Percentiles rank a stretch among this genome's conserved stretches.
Conservation (phyloP, 1,284 basidiomycete genomes). For the Baeospora myosura region DNA sequence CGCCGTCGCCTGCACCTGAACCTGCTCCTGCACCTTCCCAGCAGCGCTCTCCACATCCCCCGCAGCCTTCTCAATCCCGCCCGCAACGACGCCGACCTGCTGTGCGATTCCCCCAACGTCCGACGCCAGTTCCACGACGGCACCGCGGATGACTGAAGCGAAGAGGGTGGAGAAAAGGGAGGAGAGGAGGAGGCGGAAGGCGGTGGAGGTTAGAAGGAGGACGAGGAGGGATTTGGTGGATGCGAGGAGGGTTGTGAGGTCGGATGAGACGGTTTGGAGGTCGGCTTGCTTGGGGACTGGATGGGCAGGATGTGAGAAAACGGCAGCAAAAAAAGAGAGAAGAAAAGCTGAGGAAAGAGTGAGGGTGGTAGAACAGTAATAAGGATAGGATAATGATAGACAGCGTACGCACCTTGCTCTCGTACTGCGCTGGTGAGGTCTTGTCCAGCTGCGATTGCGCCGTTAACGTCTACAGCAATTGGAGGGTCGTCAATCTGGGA, state of each 20-base stretch:
- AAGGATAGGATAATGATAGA: no score
- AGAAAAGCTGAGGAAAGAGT: no score
- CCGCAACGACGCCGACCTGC: slow-evolving; percentile 25
- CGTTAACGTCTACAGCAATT: slow-evolving; percentile 21
- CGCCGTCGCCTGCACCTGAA: neutral
- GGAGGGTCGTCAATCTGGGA: slow-evolving; percentile 19
- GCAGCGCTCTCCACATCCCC: slow-evolving; percentile 15
- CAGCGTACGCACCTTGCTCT: no score
- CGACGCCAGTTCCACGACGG: slow-evolving; percentile 30
- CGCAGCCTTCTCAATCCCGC: slow-evolving; percentile 18
- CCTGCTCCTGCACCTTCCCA: slow-evolving; percentile 14
- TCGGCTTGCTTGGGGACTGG: no score
- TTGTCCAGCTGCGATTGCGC: no score
- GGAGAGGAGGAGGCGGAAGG: slow-evolving; percentile 35
- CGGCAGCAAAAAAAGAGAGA: no score
- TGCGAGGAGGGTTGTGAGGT: slow-evolving; percentile 25
- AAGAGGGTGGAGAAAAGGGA: no score
- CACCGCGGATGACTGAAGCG: slow-evolving; percentile 29
- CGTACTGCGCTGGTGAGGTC: no score
- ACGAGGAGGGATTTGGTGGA: slow-evolving; percentile 27
- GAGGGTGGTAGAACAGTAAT: no score
- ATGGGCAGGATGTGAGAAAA: no score
- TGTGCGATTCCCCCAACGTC: slow-evolving; percentile 29
- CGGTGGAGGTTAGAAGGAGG: slow-evolving; percentile 34
- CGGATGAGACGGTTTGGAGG: no score